Evolutionary conservation across 441 rosid genomes (phyloP).

Genomic region (Populus hybrid): DNA sequence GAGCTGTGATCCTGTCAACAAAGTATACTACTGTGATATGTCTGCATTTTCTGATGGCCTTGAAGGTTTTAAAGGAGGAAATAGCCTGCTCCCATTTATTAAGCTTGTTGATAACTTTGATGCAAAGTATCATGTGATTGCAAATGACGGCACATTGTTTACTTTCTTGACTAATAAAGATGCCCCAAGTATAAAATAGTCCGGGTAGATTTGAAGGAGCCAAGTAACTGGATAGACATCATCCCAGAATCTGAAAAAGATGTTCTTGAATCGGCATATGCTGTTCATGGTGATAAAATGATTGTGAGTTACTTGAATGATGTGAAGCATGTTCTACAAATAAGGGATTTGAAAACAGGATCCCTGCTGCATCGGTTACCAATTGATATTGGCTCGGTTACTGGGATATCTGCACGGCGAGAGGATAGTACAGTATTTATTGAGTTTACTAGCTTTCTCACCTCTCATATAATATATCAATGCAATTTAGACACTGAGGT

Average conservation of each 20-base stretch:
- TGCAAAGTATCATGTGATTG: conserved; percentile 56
- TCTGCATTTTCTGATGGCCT: conserved; percentile 68
- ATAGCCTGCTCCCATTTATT: conserved; percentile 56
- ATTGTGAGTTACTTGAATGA: conserved; percentile 84
- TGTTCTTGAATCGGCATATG: conserved; percentile 69
- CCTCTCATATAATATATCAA: conserved; percentile 80
- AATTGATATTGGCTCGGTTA: conserved; percentile 73
- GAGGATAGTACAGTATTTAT: conserved; percentile 58
- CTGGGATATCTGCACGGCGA: conserved; percentile 66
- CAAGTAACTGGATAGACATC: conserved; percentile 70
- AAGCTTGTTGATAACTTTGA: conserved; percentile 73
- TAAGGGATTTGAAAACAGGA: conserved; percentile 81
- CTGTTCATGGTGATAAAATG: conserved; percentile 68
- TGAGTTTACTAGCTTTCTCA: conserved; percentile 79
- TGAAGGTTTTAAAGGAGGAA: conserved; percentile 59
- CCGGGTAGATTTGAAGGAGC: conserved; percentile 75
- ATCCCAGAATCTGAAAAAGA: conserved; percentile 74
- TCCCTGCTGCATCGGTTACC: conserved; percentile 70
- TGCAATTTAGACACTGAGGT: conserved; percentile 56
- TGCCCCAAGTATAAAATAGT: conserved; percentile 83
- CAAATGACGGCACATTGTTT: conserved; percentile 78
- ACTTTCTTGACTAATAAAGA: conserved; percentile 83
- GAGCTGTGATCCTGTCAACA: conserved; percentile 84
- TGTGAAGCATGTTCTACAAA: conserved; percentile 73
- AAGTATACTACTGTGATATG: conserved; percentile 76